Evolutionary conservation across 306 rosid genomes (phyloP), one percentile per base, ranked within the genome.

Genomic region (Corylus heterophylla): DNA sequence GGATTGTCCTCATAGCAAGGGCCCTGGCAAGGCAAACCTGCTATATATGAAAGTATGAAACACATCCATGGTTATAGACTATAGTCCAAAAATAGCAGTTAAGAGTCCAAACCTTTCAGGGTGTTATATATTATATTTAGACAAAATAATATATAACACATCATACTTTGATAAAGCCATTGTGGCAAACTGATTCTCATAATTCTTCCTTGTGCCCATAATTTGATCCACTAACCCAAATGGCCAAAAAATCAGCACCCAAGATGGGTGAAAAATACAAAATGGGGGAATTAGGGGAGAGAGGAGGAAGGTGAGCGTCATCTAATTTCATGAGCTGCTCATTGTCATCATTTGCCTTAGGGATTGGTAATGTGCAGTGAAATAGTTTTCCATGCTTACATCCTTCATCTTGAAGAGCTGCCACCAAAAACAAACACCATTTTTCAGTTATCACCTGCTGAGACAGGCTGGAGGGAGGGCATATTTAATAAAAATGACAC

Each of bases 1-100:
- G 88, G 73, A 69, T 74, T 84, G 39, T 83, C 89, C 31, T 58
- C 63, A 74, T 88, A 87, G 72, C 70, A 62, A 56, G 0, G 62
- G 25, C 66, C 77, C 39, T 48, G 39, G 47, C 44, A 11, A 52
- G 22, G 22, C 22, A 22, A 22, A 70, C 75, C 22, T 47, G 42
- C 69, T 52, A 17, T 45, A 31, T 47, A 44, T 67, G 51, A 29
- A 56, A 48, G 22, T 22, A 22, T 22, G 22, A 22, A 22, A 22
- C 17, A 55, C 68, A 71, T 55, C 42, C 68, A 11, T 17, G 71
- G 71, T 12, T 67, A 39, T n/a, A 16, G 39, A 35, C 39, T 35
- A 20, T 67, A 1, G 22, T 22, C 22, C 22, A 22, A 22, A 22
- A 22, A 22, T 22, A 22, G 22, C 0, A 0, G 50, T 62, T 20